Base-by-base conservation (phyloP, 768 basidiomycete genomes). In the Boletus rufocinnamomeus region DNA sequence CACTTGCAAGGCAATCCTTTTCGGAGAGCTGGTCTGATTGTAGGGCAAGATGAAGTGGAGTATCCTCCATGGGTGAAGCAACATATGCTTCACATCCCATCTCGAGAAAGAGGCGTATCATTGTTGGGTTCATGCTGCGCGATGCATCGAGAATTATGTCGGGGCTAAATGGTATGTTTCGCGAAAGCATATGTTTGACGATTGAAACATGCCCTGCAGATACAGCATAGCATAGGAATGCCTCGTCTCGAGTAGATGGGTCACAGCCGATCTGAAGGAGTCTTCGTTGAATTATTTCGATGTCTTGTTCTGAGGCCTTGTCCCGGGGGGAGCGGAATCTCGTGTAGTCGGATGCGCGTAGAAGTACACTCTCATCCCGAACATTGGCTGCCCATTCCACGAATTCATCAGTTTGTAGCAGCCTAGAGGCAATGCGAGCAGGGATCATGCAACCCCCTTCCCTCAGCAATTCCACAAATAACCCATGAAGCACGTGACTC, bases 371-470 rank as follows among this genome's bases (percentile, higher is more conserved):
- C 35, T 50, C 17, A 1, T 58, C 23, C 21, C 0, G n/a, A 1
- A 3, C 4, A 6, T 14, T 4, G 5, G 10, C 9, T 1, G 48
- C 49, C 64, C 64, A 65, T 32, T 65, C 62, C 7, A 23, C 47
- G 19, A 64, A 64, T 16, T 60, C 56, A 14, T 54, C 50, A 0
- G 58, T 53, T 32, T 56, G 61, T 30, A 50, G 4, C 32, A 50
- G 21, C 32, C 48, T 50, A 0, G 32, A 16, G 3, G 8, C 30
- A 34, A 35, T 23, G 32, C 2, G 10, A 23, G 21, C 14, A 16
- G 48, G 2, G 14, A 23, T 16, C 7, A 0, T 0, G 4, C n/a
- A n/a, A 30, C 6, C 19, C 7, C 19, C 3, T 17, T 28, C 3
- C 2, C 0, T 14, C 4, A 50, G 8, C 0, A 11, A 3, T 0